Conservation (phyloP, 345 rosid species). For the Hypericum perforatum region DNA sequence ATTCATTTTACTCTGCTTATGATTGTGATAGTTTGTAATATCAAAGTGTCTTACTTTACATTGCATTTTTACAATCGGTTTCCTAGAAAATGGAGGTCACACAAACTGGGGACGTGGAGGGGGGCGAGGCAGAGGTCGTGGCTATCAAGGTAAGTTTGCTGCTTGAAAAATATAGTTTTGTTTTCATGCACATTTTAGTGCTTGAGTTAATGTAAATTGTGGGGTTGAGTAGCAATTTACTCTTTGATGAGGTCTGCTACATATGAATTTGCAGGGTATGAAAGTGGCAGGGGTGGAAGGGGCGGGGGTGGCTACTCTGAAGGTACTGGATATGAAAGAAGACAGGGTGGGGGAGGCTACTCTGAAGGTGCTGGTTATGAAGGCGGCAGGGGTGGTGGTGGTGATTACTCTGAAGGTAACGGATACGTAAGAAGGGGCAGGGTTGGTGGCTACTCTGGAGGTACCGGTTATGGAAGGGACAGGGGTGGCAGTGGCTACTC, state of each 20-base stretch:
- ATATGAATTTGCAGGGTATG: too few species aligned
- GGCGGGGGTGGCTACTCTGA: neutral
- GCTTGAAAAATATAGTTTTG: too few species aligned
- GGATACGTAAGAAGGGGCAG: constrained; percentile 1
- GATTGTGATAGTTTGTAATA: neutral
- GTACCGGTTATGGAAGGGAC: neutral
- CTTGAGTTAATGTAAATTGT: too few species aligned
- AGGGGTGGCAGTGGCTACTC: constrained; percentile 15
- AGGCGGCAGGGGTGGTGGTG: neutral
- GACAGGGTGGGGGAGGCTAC: constrained; percentile 23
- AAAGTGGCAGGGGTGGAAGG: neutral
- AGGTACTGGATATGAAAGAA: neutral
- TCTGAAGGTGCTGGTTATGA: constrained; percentile 10
- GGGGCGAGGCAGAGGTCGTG: constrained; percentile 36
- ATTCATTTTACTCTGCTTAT: neutral
- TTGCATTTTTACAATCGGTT: neutral
- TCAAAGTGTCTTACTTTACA: constrained; percentile 5
- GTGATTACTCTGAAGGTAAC: neutral
- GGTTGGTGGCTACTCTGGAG: constrained; percentile 25
- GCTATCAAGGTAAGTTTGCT: constrained; percentile 36
- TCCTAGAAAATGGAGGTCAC: constrained; percentile 34
- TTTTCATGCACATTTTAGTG: too few species aligned
- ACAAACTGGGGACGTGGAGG: constrained; percentile 38
- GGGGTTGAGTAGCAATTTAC: too few species aligned
- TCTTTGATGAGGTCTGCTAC: too few species aligned